Evolutionary conservation across 306 rosid species (phyloP), one percentile per base, ranked within the genome.

Genomic region (Citrullus amarus): DNA sequence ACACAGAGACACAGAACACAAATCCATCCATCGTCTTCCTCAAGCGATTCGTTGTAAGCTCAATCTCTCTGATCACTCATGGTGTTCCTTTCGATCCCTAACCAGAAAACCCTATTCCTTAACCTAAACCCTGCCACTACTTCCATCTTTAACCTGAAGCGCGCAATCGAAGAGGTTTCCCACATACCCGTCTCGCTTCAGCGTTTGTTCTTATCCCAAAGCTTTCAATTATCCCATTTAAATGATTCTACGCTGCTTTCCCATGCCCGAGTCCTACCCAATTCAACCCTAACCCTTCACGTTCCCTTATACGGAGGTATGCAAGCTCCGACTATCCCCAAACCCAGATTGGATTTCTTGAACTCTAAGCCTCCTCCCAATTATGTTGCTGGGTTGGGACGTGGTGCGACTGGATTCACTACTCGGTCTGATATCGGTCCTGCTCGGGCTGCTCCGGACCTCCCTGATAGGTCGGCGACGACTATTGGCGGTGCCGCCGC

Each of bases 391-490:
- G 97, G 98, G 6, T 87, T 93, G 17, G 98, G 98, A 2, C 97
- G 98, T 84, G 98, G 98, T 9, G 98, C 98, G 8, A 93, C 98
- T 6, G 97, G 98, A 0, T 93, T 93, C 80, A 93, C 98, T 15
- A 91, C 98, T 4, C 82, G 97, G 9, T 91, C 97, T 8, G 98
- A 93, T 78, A 93, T 93, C 15, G 97, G 97, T 3, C 93, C 98
- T 0, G 98, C 97, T 4, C 87, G 98, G 0, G 95, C 98, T 2
- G 97, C 98, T 0, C 97, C 98, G 0, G 95, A 93, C 70, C 84
- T 93, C 0, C 98, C 98, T 0, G 94, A 93, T 36, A 76, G 96
- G 46, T 89, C 94, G 1, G 91, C 92, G 2, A 59, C 93, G 0
- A 65, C 93, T 0, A 46, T 85, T 6, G 88, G 81, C 2, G 77